Percentiles rank a stretch among this genome's conserved stretches.
Evolutionary conservation across 1,284 basidiomycete genomes (phyloP).

Genomic region (Ustilago vetiveriae): DNA sequence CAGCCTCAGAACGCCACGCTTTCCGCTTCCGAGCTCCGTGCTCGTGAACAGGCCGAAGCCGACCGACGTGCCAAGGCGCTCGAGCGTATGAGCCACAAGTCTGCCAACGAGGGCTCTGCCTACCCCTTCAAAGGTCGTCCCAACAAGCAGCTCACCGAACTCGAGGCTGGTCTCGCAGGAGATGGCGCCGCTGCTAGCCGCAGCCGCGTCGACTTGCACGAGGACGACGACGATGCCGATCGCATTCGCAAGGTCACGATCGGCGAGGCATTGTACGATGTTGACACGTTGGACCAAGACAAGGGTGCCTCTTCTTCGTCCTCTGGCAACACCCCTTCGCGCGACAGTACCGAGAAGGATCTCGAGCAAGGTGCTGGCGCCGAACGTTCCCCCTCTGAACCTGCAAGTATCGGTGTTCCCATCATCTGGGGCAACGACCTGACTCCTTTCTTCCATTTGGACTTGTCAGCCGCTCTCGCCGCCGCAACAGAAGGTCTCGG

Average conservation of each 20-base stretch:
- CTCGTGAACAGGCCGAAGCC: conserved; percentile 35
- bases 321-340: conserved; percentile 5
- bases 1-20: conserved; percentile 68
- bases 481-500: conserved; percentile 70
- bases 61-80: conserved; percentile 34
- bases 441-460: conserved; percentile 89
- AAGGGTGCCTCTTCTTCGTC: neutral
- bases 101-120: conserved; percentile 33
- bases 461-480: conserved; percentile 77
- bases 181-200: conserved; percentile 55
- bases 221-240: conserved; percentile 67
- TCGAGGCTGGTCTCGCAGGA: conserved; percentile 69
- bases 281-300: conserved; percentile 15
- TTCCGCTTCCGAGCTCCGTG: conserved; percentile 27
- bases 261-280: conserved; percentile 28
- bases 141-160: conserved; percentile 31
- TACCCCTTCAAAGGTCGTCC: conserved; percentile 37
- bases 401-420: conserved; percentile 50
- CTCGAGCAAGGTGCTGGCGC: conserved; percentile 17
- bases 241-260: conserved; percentile 58
- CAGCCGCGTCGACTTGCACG: conserved; percentile 67
- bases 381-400: conserved; percentile 6
- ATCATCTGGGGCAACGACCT: conserved; percentile 67
- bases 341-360: conserved; percentile 30
- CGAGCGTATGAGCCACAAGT: conserved; percentile 42